A percentile compares a stretch with the other conserved stretches of the same genome.
phyloP scores from a whole-genome alignment of 345 rosid species.

The Passiflora organensis region DNA sequence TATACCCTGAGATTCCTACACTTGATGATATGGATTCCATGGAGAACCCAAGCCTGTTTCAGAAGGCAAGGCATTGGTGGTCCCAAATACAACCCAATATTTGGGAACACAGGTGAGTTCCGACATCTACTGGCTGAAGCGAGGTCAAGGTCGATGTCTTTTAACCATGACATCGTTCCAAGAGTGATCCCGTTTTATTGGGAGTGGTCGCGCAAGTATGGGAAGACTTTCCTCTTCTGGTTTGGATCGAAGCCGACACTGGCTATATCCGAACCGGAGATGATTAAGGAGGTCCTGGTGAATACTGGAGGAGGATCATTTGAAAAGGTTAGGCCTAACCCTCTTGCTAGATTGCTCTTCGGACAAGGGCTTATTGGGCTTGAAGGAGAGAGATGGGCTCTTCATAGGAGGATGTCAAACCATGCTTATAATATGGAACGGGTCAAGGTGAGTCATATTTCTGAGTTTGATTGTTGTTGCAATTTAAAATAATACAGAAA shows the following conservation, averaged over 20 bases:
- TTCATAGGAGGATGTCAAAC: constrained; percentile 44
- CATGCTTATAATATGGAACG: constrained; percentile 48
- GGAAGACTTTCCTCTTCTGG: constrained; percentile 58
- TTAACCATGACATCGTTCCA: constrained; percentile 33
- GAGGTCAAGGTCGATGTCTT: constrained; percentile 33
- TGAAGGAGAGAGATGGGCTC: constrained; percentile 48
- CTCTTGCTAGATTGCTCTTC: constrained; percentile 33
- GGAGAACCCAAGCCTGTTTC: constrained; percentile 52
- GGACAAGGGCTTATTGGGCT: constrained; percentile 36
- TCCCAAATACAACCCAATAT: constrained; percentile 44
- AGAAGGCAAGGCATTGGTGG: constrained; percentile 36
- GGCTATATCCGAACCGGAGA: constrained; percentile 47
- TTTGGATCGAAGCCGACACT: constrained; percentile 62
- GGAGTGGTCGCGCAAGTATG: constrained; percentile 45
- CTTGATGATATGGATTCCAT: constrained; percentile 44
- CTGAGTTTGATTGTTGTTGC: no score
- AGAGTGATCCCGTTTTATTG: constrained; percentile 47
- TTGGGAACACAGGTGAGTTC: constrained; percentile 52
- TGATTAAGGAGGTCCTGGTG: constrained; percentile 49
- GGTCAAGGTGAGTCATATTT: constrained; percentile 33
- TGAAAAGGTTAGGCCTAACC: constrained; percentile 24
- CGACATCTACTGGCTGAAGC: constrained; percentile 32
- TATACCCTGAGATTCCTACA: constrained; percentile 28
- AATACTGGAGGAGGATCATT: constrained; percentile 37
- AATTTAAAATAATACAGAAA: no score